Conservation (phyloP, 805 yeast genomes). For the Ogataea methanolica region DNA sequence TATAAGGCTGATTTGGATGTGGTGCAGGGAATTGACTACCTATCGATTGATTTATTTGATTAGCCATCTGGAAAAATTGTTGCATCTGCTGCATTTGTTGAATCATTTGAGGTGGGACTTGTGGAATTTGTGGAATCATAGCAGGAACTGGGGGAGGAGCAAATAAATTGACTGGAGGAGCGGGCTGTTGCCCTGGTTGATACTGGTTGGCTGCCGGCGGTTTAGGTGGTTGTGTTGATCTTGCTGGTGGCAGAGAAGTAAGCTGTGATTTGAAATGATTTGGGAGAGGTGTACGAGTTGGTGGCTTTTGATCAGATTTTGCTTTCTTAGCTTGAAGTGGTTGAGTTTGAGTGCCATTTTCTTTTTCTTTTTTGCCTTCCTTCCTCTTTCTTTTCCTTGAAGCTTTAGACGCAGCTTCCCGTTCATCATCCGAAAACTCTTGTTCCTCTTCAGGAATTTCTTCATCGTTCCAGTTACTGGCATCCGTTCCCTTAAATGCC, state of each 20-base stretch:
- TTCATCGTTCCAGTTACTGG: conserved; percentile 92
- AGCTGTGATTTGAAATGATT: conserved; percentile 20
- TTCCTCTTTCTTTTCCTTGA: conserved; percentile 57
- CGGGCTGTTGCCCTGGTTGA: conserved; percentile 10
- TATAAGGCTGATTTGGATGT: neutral
- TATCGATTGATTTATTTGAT: neutral
- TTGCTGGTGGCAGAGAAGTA: conserved; percentile 17
- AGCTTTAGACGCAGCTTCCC: conserved; percentile 67
- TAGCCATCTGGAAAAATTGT: conserved; percentile 14
- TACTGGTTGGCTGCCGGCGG: conserved; percentile 6
- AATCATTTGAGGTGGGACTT: conserved; percentile 11
- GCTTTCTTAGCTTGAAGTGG: conserved; percentile 7
- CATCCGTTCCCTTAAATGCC: conserved; percentile 81
- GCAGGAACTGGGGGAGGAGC: conserved; percentile 13
- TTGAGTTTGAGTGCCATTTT: neutral
- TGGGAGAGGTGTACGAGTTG: conserved; percentile 6
- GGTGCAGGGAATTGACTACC: neutral
- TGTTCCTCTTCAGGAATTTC: conserved; percentile 91
- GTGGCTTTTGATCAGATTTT: neutral
- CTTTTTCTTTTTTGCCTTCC: conserved; percentile 25
- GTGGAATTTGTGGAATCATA: conserved; percentile 6
- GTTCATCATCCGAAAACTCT: conserved; percentile 93
- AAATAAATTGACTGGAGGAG: conserved; percentile 1
- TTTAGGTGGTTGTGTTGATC: conserved; percentile 1
- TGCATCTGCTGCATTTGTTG: conserved; percentile 14